A percentile compares a stretch with the other conserved stretches of the same genome.
These are phyloP conservation scores for Symbiodinium natans DNA, from an alignment of 73 alveolate genomes.

Conservation along the genomic window DNA sequence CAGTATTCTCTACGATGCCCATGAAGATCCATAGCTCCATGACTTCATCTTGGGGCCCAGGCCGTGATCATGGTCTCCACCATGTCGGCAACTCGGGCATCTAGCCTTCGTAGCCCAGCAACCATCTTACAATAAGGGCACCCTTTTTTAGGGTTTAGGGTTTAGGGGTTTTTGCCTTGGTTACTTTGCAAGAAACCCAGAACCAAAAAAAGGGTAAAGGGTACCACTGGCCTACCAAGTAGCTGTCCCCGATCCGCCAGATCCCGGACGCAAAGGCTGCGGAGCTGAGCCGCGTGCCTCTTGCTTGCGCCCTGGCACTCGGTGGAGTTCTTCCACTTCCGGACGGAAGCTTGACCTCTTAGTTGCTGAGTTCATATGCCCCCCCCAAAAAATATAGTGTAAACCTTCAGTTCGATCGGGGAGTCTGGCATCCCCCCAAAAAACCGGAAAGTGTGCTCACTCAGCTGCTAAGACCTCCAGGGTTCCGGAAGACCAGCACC, in stretches of 20 bases:
- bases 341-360: constrained; percentile 18
- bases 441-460: neutral
- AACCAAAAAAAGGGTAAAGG: too few species aligned
- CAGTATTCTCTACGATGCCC: too few species aligned
- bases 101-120: too few species aligned
- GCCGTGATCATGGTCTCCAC: constrained; percentile 12
- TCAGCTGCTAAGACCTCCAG: neutral
- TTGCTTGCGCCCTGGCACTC: constrained; percentile 43
- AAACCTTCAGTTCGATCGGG: neutral
- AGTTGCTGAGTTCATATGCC: too few species aligned
- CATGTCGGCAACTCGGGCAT: constrained; percentile 12
- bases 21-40: too few species aligned
- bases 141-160: too few species aligned
- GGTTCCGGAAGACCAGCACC: too few species aligned
- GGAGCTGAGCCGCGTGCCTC: constrained; percentile 43
- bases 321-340: constrained; percentile 85
- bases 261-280: neutral
- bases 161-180: neutral
- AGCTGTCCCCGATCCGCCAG: neutral
- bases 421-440: neutral
- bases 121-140: too few species aligned
- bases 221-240: too few species aligned
- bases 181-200: too few species aligned
- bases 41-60: too few species aligned
- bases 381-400: too few species aligned